Base-by-base conservation (phyloP, 2,329 filamentous ascomycete genomes). In the Talaromyces funiculosus region DNA sequence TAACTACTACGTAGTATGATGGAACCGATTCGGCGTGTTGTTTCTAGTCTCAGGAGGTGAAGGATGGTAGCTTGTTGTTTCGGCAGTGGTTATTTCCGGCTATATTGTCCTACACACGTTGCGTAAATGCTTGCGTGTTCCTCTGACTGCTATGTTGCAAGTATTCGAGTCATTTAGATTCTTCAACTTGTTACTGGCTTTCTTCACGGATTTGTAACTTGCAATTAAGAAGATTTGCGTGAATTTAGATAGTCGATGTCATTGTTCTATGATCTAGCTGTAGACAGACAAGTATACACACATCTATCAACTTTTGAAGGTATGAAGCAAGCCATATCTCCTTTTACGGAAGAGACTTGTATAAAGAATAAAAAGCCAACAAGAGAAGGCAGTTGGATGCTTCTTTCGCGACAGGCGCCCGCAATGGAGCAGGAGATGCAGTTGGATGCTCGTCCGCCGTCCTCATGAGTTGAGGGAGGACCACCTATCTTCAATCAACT, bases 301-400 rank as follows among this genome's bases (percentile, higher is more conserved):
- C 47, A 18, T 51, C 47, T 51, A 33, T 35, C 47, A 20, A 51
- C 16, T 35, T 33, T 33, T 51, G 26, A 49, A 18, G 12, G 29
- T 33, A n/a, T 3, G 29, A 3, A 22, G 26, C 29, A 51, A 51
- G 47, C 22, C 47, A 33, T 18, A 18, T 29, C 42, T 35, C 16
- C 18, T 20, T 33, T 22, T 16, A 26, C 22, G 5, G n/a, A 24
- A 53, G 7, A 57, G n/a, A 53, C 47, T 14, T 22, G 24, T 9
- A 26, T 43, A 24, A 40, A 45, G 29, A 51, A 18, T 33, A 51
- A 43, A 20, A 53, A 33, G 37, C 55, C 37, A 53, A 37, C 53
- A 51, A 38, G 72, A 72, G 71, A 72, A 71, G 75, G 73, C 73
- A 75, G 72, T 75, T 75, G 72, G 73, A 74, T 75, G 72, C 73